Conservation (phyloP, 1,284 basidiomycete species). For the Naganishia cerealis region DNA sequence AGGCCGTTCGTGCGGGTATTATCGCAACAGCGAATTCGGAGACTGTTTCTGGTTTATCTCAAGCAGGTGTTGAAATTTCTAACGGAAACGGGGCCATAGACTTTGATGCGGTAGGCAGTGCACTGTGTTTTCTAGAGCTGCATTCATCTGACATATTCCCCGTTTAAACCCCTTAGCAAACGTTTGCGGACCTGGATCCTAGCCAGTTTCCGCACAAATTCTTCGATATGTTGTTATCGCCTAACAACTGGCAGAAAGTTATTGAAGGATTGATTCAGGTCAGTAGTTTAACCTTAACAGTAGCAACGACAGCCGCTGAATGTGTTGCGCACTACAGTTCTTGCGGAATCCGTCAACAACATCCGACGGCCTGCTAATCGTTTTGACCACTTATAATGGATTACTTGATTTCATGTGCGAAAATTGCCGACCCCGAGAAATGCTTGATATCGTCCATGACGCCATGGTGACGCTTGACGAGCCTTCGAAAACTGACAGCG, state of each 20-base stretch:
- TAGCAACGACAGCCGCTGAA: neutral
- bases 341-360: neutral
- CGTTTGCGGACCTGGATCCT: slow-evolving; percentile 1
- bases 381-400: slow-evolving; percentile 8
- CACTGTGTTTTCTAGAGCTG: neutral
- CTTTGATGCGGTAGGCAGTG: neutral
- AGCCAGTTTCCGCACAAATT: slow-evolving; percentile 10
- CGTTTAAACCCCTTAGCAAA: neutral
- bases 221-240: slow-evolving; percentile 9
- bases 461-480: neutral
- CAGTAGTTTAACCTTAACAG: neutral
- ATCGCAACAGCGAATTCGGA: neutral
- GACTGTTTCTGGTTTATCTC: neutral
- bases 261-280: neutral
- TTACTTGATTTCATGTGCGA: slow-evolving; percentile 12
- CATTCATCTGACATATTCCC: neutral
- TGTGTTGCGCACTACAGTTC: neutral
- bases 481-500: neutral
- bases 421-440: neutral
- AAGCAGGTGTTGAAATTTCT: neutral
- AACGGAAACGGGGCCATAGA: neutral
- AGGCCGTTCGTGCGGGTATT: neutral
- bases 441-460: neutral
- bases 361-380: slow-evolving; percentile 6
- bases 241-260: slow-evolving; percentile 1